These are phyloP conservation scores for Jaltomata sinuosa DNA, from an alignment of 257 asterid species.

Conservation along the genomic window DNA sequence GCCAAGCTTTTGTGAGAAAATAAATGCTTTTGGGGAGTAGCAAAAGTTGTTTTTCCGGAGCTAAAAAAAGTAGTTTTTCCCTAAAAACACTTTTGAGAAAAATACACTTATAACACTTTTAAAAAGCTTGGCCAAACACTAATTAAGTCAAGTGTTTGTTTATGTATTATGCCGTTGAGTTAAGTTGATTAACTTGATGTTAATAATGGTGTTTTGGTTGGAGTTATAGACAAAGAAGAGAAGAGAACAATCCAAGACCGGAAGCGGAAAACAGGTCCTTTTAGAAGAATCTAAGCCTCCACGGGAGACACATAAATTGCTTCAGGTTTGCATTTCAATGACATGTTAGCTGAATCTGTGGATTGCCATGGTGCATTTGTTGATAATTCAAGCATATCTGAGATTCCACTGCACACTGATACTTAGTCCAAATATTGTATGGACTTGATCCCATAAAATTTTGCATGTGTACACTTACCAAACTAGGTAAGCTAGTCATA, in stretches of 20 bases:
- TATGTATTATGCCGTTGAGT: too few relatives aligned
- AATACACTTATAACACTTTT: too few relatives aligned
- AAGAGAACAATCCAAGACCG: conserved; percentile 34
- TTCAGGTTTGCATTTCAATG: conserved; percentile 49
- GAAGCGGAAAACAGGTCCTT: conserved; percentile 15
- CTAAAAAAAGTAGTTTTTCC: too few relatives aligned
- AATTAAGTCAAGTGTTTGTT: too few relatives aligned
- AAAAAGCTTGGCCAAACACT: too few relatives aligned
- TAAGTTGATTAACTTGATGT: background rate
- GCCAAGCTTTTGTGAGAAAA: too few relatives aligned
- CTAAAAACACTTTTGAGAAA: too few relatives aligned
- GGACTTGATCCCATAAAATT: background rate
- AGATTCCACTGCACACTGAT: background rate
- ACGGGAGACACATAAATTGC: conserved; percentile 90
- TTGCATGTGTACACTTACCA: background rate
- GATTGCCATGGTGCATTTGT: background rate
- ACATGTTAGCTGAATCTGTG: background rate
- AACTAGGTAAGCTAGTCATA: background rate
- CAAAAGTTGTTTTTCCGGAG: too few relatives aligned
- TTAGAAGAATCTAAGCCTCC: conserved; percentile 51
- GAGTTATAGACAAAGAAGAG: conserved; percentile 42
- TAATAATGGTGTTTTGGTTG: background rate
- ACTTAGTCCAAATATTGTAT: background rate
- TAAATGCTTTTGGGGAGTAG: too few relatives aligned
- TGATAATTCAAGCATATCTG: background rate